Conservation (phyloP, 371 early-diverging fungal genomes). For the Catenaria anguillulae region DNA sequence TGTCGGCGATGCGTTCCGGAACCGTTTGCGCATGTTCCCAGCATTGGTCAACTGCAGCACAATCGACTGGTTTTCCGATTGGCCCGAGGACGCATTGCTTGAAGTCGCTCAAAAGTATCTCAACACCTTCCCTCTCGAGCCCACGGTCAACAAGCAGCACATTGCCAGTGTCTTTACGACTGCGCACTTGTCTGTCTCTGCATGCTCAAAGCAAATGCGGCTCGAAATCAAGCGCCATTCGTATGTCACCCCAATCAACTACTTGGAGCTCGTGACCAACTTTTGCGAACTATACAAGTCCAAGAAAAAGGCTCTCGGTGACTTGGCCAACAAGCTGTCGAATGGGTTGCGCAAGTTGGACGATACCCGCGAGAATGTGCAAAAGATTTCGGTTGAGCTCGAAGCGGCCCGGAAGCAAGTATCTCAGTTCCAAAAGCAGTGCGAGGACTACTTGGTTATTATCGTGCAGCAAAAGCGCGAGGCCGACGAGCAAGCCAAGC, state of each 20-base stretch:
- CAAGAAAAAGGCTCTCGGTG: slow-evolving; percentile 27
- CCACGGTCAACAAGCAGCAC: slow-evolving; percentile 19
- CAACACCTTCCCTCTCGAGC: slow-evolving; percentile 22
- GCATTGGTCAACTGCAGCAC: slow-evolving; percentile 33
- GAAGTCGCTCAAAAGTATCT: slow-evolving; percentile 36
- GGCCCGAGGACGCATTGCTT: slow-evolving; percentile 38
- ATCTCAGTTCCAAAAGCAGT: slow-evolving; percentile 35
- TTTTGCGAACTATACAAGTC: slow-evolving; percentile 27
- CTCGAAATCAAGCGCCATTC: slow-evolving; percentile 28
- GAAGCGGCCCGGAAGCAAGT: slow-evolving; percentile 35
- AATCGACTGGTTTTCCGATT: slow-evolving; percentile 41
- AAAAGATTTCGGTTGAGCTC: slow-evolving; percentile 34
- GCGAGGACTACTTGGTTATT: slow-evolving; percentile 40
- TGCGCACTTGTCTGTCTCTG: slow-evolving; percentile 32
- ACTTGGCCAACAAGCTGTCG: slow-evolving; percentile 26
- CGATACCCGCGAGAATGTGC: slow-evolving; percentile 30
- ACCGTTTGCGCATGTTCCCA: slow-evolving; percentile 36
- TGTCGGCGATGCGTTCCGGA: slow-evolving; percentile 36
- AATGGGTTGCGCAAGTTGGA: slow-evolving; percentile 38
- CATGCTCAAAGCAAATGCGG: slow-evolving; percentile 26
- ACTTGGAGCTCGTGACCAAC: slow-evolving; percentile 31
- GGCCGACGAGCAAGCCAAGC: slow-evolving; percentile 42
- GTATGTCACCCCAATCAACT: slow-evolving; percentile 39
- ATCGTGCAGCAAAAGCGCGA: slow-evolving; percentile 44
- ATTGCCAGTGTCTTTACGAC: slow-evolving; percentile 29